Base-by-base conservation (phyloP, 164 flowering plant species). In the Vitis riparia region DNA sequence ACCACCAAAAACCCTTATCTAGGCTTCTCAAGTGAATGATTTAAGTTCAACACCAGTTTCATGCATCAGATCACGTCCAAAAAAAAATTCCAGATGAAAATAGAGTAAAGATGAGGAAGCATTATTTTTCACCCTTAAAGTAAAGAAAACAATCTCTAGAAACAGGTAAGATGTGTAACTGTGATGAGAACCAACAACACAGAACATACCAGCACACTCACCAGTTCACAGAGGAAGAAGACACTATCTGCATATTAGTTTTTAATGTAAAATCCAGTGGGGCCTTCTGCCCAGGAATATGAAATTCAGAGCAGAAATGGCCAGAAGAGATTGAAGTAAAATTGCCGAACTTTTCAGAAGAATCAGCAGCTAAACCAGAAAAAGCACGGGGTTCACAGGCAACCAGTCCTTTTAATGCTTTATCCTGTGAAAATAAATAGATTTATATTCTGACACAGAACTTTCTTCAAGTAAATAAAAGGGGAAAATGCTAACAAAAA, bases 221-320 rank as follows among this genome's bases (percentile, higher is more conserved):
- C 17, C 17, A 17, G 17, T 17, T 17, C 17, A 17, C 17, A 17
- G 98, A 83, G 59, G 92, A 87, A 27, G 97, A 88, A 16, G 88
- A 83, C 55, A 83, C 76, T 63, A 96, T 67, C 23, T 94, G 83
- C 85, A 93, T 81, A 47, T 62, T 68, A 63, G 98, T 84, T 83
- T 93, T 96, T 64, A 96, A 70, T 52, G 97, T 89, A 63, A 93
- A 77, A 82, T 96, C 99, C 56, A 96, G 68, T 56, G 98, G 99
- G 77, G 69, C 76, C 71, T 82, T 88, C 57, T 64, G 71, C 30
- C 89, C 90, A 73, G 85, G 77, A 73, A 91, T 71, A 73, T 66
- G 68, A 58, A 80, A 52, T 71, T 89, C 94, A 55, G 82, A 71
- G 72, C 75, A 74, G 55, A 81, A 84, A 65, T 68, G 77, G 17